Conservation (phyloP, 441 rosid species). For the Caryocar brasiliense region DNA sequence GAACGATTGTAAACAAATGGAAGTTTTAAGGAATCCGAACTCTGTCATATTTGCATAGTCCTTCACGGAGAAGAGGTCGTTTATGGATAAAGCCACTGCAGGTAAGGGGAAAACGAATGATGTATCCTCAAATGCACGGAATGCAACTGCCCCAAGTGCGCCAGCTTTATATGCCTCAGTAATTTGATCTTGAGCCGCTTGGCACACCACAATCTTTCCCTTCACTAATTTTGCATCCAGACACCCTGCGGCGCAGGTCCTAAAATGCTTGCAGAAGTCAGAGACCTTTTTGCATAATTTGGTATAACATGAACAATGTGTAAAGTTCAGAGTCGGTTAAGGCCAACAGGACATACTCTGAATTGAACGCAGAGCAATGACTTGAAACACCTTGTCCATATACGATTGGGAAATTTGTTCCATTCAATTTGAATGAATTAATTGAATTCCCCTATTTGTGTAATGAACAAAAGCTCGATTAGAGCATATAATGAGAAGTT, state of each 20-base stretch:
- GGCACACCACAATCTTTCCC: constrained; percentile 35
- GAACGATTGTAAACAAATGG: background rate
- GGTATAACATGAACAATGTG: too few relatives aligned
- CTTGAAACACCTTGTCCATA: constrained; percentile 14
- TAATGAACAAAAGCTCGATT: too few relatives aligned
- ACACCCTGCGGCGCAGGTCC: constrained; percentile 15
- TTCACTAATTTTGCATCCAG: constrained; percentile 16
- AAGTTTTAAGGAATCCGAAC: constrained; percentile 10
- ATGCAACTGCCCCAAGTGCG: constrained; percentile 21
- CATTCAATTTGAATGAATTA: constrained; percentile 23
- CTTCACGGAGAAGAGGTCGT: background rate
- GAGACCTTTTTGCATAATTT: background rate
- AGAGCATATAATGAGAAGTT: too few relatives aligned
- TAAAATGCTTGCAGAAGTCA: constrained; percentile 1
- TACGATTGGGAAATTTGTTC: constrained; percentile 26
- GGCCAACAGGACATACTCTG: constrained; percentile 18
- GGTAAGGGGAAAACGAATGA: constrained; percentile 21
- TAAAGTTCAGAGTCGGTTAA: too few relatives aligned
- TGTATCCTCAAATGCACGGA: background rate
- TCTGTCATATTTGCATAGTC: constrained; percentile 19
- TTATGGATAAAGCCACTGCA: constrained; percentile 6
- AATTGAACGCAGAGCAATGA: background rate
- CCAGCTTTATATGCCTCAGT: constrained; percentile 10
- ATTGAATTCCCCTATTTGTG: constrained; percentile 35
- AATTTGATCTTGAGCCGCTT: rapidly evolving